Percentiles rank a stretch among this genome's conserved stretches.
These are phyloP conservation scores for Myxozyma neglecta DNA, from an alignment of 805 yeast species.

Conservation along the genomic window DNA sequence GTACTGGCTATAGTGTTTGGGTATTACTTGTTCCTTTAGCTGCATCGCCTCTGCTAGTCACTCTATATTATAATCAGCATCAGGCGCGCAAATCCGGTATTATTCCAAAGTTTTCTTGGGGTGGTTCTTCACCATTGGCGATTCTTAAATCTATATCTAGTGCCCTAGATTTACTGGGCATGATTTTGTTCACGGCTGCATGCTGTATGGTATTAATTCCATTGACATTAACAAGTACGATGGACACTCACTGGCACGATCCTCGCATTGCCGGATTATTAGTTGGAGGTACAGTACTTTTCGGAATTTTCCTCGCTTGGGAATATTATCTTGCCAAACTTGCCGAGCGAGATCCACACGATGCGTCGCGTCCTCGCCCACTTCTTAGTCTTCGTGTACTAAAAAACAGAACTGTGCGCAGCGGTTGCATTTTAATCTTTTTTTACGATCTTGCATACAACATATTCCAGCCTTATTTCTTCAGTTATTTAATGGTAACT, in stretches of 20 bases:
- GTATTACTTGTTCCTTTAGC: slow-evolving; percentile 49
- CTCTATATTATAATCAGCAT: slow-evolving; percentile 28
- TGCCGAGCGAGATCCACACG: slow-evolving; percentile 12
- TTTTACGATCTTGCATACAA: slow-evolving; percentile 58
- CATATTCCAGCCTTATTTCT: slow-evolving; percentile 63
- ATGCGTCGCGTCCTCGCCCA: slow-evolving; percentile 43
- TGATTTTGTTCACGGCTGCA: slow-evolving; percentile 50
- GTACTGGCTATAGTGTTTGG: slow-evolving; percentile 57
- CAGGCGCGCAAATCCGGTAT: slow-evolving; percentile 25
- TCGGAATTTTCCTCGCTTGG: slow-evolving; percentile 54
- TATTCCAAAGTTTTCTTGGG: slow-evolving; percentile 19
- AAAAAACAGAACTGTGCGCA: slow-evolving; percentile 65
- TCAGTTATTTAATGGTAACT: slow-evolving; percentile 56
- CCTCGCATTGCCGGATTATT: slow-evolving; percentile 59
- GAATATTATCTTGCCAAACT: slow-evolving; percentile 51
- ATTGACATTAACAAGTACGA: slow-evolving; percentile 65
- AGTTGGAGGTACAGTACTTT: slow-evolving; percentile 54
- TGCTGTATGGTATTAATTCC: slow-evolving; percentile 66
- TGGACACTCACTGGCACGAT: slow-evolving; percentile 49
- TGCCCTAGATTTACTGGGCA: slow-evolving; percentile 61
- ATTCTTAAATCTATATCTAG: slow-evolving; percentile 33
- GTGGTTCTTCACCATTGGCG: slow-evolving; percentile 6
- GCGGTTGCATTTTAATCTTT: slow-evolving; percentile 57
- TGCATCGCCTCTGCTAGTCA: slow-evolving; percentile 32
- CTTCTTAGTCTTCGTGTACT: slow-evolving; percentile 54